These are phyloP conservation scores for Lentinula edodes DNA, from an alignment of 768 basidiomycete genomes.

Conservation along the genomic window DNA sequence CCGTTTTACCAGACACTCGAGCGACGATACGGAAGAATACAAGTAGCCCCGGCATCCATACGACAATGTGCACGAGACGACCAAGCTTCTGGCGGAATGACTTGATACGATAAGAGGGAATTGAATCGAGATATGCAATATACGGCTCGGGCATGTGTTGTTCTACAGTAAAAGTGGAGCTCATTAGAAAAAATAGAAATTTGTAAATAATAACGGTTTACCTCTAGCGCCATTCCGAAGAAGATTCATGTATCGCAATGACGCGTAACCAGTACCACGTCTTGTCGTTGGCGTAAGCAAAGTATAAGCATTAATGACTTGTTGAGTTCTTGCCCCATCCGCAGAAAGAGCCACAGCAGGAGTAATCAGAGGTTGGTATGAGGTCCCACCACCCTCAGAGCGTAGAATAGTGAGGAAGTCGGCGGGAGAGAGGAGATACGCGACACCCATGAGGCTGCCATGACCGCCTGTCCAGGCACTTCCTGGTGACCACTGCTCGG, in stretches of 20 bases:
- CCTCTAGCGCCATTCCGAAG: conserved; percentile 9
- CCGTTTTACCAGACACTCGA: conserved; percentile 1
- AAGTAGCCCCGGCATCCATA: conserved; percentile 6
- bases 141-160: conserved; percentile 6
- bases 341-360: neutral
- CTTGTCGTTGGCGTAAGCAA: neutral
- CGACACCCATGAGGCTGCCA: conserved; percentile 8
- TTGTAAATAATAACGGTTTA: neutral
- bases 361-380: conserved; percentile 5
- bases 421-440: conserved; percentile 6
- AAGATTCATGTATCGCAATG: conserved; percentile 8
- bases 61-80: conserved; percentile 1
- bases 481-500: neutral
- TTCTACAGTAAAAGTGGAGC: neutral
- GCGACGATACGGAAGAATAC: conserved; percentile 4
- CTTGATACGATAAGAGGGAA: conserved; percentile 1
- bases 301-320: conserved; percentile 2
- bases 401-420: conserved; percentile 6
- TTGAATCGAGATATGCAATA: conserved; percentile 4
- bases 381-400: conserved; percentile 6
- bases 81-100: conserved; percentile 6
- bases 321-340: neutral
- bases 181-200: neutral
- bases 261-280: neutral
- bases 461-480: conserved; percentile 4